These are phyloP conservation scores for Trypanosoma scelopori DNA, from an alignment of 208 protist species.

Conservation along the genomic window DNA sequence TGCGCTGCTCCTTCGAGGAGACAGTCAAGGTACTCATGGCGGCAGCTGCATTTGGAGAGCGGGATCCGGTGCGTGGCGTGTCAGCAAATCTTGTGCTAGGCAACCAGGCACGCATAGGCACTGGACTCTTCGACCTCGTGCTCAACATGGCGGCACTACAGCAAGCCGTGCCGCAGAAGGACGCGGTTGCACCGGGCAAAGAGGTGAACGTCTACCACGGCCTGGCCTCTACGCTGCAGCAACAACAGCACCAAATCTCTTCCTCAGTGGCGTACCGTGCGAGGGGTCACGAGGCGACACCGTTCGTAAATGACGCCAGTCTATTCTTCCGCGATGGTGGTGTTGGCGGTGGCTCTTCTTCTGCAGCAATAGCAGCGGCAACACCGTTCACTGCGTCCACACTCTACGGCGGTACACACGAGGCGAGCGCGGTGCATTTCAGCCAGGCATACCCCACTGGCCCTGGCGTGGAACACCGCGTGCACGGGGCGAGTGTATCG, in stretches of 20 bases:
- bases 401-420: slow-evolving; percentile 45
- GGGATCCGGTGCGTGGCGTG: slow-evolving; percentile 95
- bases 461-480: slow-evolving; percentile 1
- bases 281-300: slow-evolving; percentile 55
- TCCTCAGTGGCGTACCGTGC: slow-evolving; percentile 31
- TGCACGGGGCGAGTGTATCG: slow-evolving; percentile 9
- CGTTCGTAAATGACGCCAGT: slow-evolving; percentile 72
- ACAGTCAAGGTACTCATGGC: slow-evolving; percentile 99
- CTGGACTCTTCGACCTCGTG: slow-evolving; percentile 96
- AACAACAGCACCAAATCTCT: slow-evolving; percentile 23
- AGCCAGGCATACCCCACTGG: slow-evolving; percentile 44
- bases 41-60: slow-evolving; percentile 96
- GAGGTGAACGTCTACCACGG: slow-evolving; percentile 83
- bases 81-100: slow-evolving; percentile 99
- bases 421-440: slow-evolving; percentile 68
- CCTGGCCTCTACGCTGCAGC: slow-evolving; percentile 44
- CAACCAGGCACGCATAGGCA: slow-evolving; percentile 96
- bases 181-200: slow-evolving; percentile 70
- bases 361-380: slow-evolving; percentile 26
- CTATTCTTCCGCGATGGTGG: slow-evolving; percentile 34
- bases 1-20: slow-evolving; percentile 99
- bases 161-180: slow-evolving; percentile 76
- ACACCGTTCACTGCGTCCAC: slow-evolving; percentile 36
- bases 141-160: slow-evolving; percentile 92
- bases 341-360: slow-evolving; percentile 6